Evolutionary conservation across 2,329 filamentous ascomycete species (phyloP).

Genomic region (Ustulina deusta): DNA sequence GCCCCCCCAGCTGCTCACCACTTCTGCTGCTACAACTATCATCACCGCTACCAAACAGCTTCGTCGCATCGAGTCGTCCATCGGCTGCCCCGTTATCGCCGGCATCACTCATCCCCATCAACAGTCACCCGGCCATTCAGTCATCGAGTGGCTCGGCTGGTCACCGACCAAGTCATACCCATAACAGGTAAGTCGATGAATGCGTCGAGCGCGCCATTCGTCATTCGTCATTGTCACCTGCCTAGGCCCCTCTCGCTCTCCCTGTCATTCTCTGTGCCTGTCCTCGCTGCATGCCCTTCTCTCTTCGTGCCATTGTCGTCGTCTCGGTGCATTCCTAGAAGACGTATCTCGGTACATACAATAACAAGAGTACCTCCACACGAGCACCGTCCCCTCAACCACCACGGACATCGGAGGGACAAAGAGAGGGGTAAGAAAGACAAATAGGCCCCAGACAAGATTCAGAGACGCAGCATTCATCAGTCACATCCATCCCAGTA

Average conservation of each 20-base stretch:
- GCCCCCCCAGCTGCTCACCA: constrained; percentile 8
- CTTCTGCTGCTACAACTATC: neutral
- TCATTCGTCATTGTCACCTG: constrained; percentile 39
- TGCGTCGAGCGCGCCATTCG: constrained; percentile 25
- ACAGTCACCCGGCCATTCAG: constrained; percentile 17
- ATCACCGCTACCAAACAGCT: neutral
- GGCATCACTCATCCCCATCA: neutral
- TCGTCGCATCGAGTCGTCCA: neutral
- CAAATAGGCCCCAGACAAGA: neutral
- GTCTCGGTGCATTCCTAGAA: neutral
- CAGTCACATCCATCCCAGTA: neutral
- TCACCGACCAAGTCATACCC: constrained; percentile 18
- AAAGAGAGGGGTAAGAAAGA: constrained; percentile 12
- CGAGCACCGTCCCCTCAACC: neutral
- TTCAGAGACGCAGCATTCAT: neutral
- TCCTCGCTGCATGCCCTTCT: neutral
- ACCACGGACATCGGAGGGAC: neutral
- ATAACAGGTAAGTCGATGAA: constrained; percentile 11
- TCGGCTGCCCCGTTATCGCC: neutral
- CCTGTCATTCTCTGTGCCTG: neutral
- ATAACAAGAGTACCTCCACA: neutral
- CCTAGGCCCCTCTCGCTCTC: constrained; percentile 4
- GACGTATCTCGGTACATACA: too few species aligned
- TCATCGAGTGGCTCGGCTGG: constrained; percentile 21
- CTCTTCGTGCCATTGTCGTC: neutral